Base-by-base conservation (phyloP, 1,139 yeast species). In the Scheffersomyces segobiensis region DNA sequence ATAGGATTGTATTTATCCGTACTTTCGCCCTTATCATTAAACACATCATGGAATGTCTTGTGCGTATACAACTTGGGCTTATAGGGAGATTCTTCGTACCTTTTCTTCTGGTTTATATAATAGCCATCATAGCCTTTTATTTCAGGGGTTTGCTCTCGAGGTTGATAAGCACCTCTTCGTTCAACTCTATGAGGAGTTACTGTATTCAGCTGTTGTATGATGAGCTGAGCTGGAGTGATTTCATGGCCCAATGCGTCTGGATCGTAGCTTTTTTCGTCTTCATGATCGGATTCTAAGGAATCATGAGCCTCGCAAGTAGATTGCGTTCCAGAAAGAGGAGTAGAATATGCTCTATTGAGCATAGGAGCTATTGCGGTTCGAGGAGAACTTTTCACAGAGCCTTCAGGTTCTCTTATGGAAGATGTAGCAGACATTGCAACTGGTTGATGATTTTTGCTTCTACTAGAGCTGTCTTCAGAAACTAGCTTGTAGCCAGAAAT, bases 31-130 rank as follows among this genome's bases (percentile, higher is more conserved):
- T 62, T 61, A 56, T 79, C 78, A 19, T 67, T 64, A 60, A 80
- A 79, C 6, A 80, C 81, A 7, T 79, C 81, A 47, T 69, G 63
- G 60, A 79, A 77, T 0, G 83, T 79, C 57, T 75, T 76, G 60
- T 79, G 83, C 1, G 82, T 75, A 65, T 79, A 80, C 59, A 72
- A 59, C 53, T 71, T 75, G 3, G 82, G 81, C 60, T 78, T 78
- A 54, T 63, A 68, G 17, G 66, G 68, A 0, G 82, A 77, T 20
- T 68, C 72, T 54, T 79, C 82, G 55, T 69, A 73, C 20, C 72
- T 62, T 53, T 71, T 68, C 63, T 79, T 74, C 59, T 79, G 82
- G 50, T 74, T 70, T 53, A 78, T 74, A 60, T 80, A 80, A 61
- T 77, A 79, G 39, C 77, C 80, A 54, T 69, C 68, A 26, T 63